Evolutionary conservation across 257 asterid genomes (phyloP), one percentile per base, ranked within the genome.

Genomic region (Primulina eburnea): DNA sequence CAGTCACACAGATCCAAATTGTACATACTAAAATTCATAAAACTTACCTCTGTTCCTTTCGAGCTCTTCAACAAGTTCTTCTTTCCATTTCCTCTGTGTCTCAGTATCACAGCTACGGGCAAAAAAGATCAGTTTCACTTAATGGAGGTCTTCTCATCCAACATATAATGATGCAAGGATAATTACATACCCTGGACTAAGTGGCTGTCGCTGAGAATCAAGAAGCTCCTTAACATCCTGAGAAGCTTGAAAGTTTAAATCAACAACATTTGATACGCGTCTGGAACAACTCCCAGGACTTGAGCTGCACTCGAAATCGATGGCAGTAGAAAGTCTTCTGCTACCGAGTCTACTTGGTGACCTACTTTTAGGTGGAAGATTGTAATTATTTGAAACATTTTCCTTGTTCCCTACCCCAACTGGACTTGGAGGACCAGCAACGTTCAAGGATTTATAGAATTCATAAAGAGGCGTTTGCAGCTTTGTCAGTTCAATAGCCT

Each of bases 21-120:
- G 69, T 55, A 21, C 26, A 67, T 28, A 70, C 64, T 26, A 78
- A 65, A 71, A 34, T 18, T 72, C 8, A 65, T 32, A 64, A 40
- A 72, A 82, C 88, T 84, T 80, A 84, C 98, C 99, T 94, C 98
- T 79, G 16, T 83, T 85, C 75, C 93, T 84, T 71, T 88, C 92
- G 21, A 94, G 89, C 82, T 94, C 99, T 80, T 91, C 92, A 67
- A 78, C 97, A 71, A 94, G 99, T 83, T 94, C 99, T 85, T 88
- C 97, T 81, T 94, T 89, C 99, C 99, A 94, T 81, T 83, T 88
- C 80, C 83, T 84, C 67, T 91, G 91, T 81, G 84, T 89, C 85
- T 89, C 97, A 7, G 83, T 64, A 74, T 85, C 88, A 74, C 84
- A 60, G 71, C 84, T 79, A 72, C 75, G 56, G 29, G 75, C 63